These are phyloP conservation scores for Iberis pinnata DNA, from an alignment of 345 rosid genomes.

Conservation along the genomic window DNA sequence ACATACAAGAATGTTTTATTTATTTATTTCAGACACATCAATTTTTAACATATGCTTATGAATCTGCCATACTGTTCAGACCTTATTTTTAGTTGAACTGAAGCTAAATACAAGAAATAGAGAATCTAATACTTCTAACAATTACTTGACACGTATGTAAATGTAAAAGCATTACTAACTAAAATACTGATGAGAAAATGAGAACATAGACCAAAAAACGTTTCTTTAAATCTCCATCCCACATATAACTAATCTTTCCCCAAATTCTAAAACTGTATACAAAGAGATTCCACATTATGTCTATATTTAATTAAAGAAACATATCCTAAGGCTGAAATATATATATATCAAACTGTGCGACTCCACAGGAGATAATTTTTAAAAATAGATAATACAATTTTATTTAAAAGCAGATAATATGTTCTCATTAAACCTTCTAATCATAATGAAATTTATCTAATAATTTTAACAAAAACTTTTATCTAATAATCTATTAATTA, in stretches of 20 bases:
- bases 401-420: too few species aligned
- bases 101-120: neutral
- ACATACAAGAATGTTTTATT: too few species aligned
- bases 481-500: too few species aligned
- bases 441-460: too few species aligned
- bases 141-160: slow-evolving; percentile 18
- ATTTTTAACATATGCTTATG: too few species aligned
- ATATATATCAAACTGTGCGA: neutral
- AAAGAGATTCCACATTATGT: slow-evolving; percentile 18
- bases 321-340: neutral
- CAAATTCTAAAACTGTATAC: neutral
- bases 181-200: slow-evolving; percentile 8
- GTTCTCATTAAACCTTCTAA: too few species aligned
- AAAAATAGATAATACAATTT: too few species aligned
- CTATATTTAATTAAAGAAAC: slow-evolving; percentile 9
- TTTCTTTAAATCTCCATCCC: slow-evolving; percentile 28
- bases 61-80: too few species aligned
- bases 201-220: slow-evolving; percentile 3
- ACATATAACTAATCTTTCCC: slow-evolving; percentile 16
- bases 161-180: neutral
- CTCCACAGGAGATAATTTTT: too few species aligned
- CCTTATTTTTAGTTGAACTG: neutral
- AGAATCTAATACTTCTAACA: slow-evolving; percentile 11
- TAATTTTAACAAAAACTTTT: too few species aligned
- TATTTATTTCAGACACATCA: too few species aligned